Conservation (phyloP, 2,329 filamentous ascomycete species). For the Botrytis byssoidea region DNA sequence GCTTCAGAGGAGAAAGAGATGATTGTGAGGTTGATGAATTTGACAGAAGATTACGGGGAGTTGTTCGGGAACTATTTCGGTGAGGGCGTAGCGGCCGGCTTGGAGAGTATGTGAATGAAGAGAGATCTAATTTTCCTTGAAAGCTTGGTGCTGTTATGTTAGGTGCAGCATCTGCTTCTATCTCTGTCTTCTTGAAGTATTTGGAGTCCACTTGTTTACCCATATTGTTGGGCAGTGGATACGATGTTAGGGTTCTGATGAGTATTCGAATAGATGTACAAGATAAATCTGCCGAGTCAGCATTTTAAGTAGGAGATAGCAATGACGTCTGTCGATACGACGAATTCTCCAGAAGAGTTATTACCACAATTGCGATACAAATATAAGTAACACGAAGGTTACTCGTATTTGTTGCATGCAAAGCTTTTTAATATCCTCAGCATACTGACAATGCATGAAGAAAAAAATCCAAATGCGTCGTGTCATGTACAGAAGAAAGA, state of each 20-base stretch:
- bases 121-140: conserved; percentile 32
- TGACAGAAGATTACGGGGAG: neutral
- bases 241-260: neutral
- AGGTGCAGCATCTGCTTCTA: neutral
- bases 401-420: neutral
- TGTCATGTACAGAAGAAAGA: conserved; percentile 15
- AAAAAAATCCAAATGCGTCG: conserved; percentile 6
- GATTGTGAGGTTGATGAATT: neutral
- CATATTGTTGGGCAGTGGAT: neutral
- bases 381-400: neutral
- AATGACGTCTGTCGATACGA: neutral
- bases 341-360: neutral
- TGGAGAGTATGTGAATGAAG: conserved; percentile 30
- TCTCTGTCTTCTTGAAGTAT: conserved; percentile 1
- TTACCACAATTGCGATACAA: neutral
- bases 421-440: neutral
- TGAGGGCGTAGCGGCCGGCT: neutral
- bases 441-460: neutral
- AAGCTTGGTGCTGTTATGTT: conserved; percentile 28
- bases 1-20: neutral
- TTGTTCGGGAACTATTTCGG: conserved; percentile 16
- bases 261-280: neutral
- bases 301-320: neutral
- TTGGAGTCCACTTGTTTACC: neutral
- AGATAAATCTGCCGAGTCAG: conserved; percentile 7